Conservation (phyloP, 139 green algal genomes). For the Chlorella ohadii region DNA sequence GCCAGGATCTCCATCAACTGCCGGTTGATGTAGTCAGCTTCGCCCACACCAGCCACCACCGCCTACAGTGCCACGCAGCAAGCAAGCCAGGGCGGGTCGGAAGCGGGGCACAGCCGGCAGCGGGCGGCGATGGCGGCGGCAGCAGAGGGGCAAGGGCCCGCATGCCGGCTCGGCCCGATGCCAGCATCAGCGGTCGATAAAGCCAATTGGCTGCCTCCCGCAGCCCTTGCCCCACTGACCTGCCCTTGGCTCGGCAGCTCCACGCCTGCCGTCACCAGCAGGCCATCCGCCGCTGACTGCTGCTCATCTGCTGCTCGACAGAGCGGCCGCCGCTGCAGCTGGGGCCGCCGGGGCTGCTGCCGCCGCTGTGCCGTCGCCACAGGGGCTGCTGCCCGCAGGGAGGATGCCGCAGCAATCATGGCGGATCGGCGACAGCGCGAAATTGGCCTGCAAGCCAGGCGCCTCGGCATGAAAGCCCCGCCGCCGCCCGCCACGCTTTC, state of each 20-base stretch:
- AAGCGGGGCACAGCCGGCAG: background rate
- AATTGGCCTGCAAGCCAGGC: too few relatives aligned
- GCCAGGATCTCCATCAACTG: constrained; percentile 58
- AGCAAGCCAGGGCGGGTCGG: background rate
- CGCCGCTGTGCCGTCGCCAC: background rate
- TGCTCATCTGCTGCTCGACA: constrained; percentile 2
- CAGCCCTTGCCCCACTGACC: background rate
- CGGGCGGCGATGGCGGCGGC: background rate
- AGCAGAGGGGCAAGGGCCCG: background rate
- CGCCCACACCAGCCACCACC: constrained; percentile 38
- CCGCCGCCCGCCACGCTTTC: too few relatives aligned
- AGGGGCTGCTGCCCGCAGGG: too few relatives aligned
- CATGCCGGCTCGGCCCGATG: background rate
- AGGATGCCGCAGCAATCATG: too few relatives aligned
- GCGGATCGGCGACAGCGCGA: too few relatives aligned
- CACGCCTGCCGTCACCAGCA: background rate
- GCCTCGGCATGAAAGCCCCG: too few relatives aligned
- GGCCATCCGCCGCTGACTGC: background rate
- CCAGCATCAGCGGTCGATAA: background rate
- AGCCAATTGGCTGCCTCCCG: background rate
- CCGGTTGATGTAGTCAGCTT: constrained; percentile 34
- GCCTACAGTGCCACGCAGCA: constrained; percentile 20
- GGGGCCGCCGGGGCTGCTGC: background rate
- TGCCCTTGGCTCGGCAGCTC: constrained; percentile 23
- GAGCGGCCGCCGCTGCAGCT: background rate